These are phyloP conservation scores for Zymoseptoria passerinii DNA, from an alignment of 2,329 filamentous ascomycete genomes.

Conservation along the genomic window DNA sequence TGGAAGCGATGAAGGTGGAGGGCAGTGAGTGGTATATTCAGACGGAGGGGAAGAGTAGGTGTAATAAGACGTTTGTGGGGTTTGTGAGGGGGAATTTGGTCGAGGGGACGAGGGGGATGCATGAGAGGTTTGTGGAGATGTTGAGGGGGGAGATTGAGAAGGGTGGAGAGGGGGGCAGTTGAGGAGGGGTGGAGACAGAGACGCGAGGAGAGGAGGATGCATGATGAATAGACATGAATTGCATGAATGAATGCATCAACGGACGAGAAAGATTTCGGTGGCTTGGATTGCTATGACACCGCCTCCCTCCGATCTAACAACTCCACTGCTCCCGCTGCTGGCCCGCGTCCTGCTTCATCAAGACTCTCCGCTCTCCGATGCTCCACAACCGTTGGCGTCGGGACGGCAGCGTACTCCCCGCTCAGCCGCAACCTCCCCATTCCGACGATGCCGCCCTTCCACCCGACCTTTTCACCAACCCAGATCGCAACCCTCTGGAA, in stretches of 20 bases:
- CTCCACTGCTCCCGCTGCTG: conserved; percentile 21
- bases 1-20: background rate
- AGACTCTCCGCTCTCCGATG: conserved; percentile 4
- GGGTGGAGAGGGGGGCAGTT: no score
- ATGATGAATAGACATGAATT: background rate
- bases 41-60: background rate
- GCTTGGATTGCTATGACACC: conserved; percentile 2
- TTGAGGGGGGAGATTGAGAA: background rate
- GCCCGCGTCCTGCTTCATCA: conserved; percentile 11
- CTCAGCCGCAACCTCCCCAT: conserved; percentile 7
- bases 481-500: conserved; percentile 24
- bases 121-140: background rate
- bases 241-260: background rate
- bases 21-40: background rate
- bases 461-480: conserved; percentile 18
- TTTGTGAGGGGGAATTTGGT: background rate
- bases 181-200: background rate
- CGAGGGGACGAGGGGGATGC: background rate
- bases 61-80: background rate
- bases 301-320: conserved; percentile 33
- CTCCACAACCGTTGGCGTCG: conserved; percentile 1
- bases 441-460: conserved; percentile 15
- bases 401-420: conserved; percentile 7
- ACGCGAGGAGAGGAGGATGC: no score
- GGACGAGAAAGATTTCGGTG: background rate